Evolutionary conservation across 106 monocot genomes (phyloP).

Genomic region (Vanilla planifolia): DNA sequence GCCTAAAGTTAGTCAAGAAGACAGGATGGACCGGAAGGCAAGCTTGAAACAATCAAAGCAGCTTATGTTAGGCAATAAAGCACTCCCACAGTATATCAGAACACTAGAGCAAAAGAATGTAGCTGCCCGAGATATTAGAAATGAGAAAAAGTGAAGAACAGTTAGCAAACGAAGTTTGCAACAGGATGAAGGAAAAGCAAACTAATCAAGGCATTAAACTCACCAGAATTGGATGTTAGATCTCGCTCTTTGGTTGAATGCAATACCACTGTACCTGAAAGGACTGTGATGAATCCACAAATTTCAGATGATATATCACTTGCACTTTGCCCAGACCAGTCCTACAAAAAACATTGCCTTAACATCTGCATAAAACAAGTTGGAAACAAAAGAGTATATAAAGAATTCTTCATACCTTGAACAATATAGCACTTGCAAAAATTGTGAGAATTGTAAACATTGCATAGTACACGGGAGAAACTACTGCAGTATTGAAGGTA

Average conservation of each 20-base stretch:
- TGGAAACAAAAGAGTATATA: not conserved
- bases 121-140: too few species aligned
- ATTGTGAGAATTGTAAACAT: slow-evolving; percentile 92
- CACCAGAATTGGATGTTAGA: too few species aligned
- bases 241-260: slow-evolving; percentile 62
- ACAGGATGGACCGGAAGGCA: too few species aligned
- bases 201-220: too few species aligned
- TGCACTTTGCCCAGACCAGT: slow-evolving; percentile 58
- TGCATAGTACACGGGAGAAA: slow-evolving; percentile 87
- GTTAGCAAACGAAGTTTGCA: too few species aligned
- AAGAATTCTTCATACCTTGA: slow-evolving; percentile 47
- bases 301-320: slow-evolving; percentile 59
- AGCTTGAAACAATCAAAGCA: too few species aligned
- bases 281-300: slow-evolving; percentile 65
- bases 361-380: not conserved
- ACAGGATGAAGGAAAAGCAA: too few species aligned
- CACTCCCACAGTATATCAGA: too few species aligned
- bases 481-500: slow-evolving; percentile 88
- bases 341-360: slow-evolving; percentile 23
- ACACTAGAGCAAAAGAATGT: too few species aligned
- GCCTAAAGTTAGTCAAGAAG: too few species aligned
- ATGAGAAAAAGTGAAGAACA: too few species aligned
- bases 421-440: slow-evolving; percentile 90
- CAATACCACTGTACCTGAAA: slow-evolving; percentile 63
- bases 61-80: too few species aligned